Evolutionary conservation across 371 early-diverging fungal genomes (phyloP).

Genomic region (Mortierella sp.): DNA sequence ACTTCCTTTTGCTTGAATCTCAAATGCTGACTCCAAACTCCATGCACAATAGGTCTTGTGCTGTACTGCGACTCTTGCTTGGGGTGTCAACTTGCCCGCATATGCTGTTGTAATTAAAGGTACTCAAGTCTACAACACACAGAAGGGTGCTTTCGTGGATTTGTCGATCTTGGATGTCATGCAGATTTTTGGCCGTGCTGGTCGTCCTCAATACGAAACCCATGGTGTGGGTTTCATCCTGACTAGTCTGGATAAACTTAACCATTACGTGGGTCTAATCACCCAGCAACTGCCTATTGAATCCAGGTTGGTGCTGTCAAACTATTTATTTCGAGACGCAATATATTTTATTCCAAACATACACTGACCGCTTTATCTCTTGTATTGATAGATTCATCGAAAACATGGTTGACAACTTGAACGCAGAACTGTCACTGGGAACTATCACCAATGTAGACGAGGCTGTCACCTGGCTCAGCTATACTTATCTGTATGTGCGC

Average conservation of each 20-base stretch:
- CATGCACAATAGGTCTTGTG: constrained; percentile 78
- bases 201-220: constrained; percentile 96
- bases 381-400: constrained; percentile 75
- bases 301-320: constrained; percentile 76
- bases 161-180: constrained; percentile 96
- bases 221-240: constrained; percentile 93
- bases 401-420: constrained; percentile 93
- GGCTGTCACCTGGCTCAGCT: constrained; percentile 96
- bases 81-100: constrained; percentile 99
- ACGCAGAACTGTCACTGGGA: constrained; percentile 97
- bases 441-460: constrained; percentile 95
- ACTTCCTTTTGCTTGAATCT: neutral
- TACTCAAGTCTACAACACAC: constrained; percentile 96
- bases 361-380: neutral
- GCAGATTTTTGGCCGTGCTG: constrained; percentile 99
- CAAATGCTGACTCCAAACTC: neutral
- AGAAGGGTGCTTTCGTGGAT: constrained; percentile 93
- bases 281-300: constrained; percentile 98
- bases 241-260: constrained; percentile 92
- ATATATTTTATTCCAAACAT: neutral
- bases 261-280: constrained; percentile 95
- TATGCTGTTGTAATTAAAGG: constrained; percentile 99
- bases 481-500: constrained; percentile 97
- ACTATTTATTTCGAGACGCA: neutral
- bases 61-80: constrained; percentile 99